phyloP scores from a whole-genome alignment of 2,329 filamentous ascomycete species.

The Pseudopithomyces maydicus region DNA sequence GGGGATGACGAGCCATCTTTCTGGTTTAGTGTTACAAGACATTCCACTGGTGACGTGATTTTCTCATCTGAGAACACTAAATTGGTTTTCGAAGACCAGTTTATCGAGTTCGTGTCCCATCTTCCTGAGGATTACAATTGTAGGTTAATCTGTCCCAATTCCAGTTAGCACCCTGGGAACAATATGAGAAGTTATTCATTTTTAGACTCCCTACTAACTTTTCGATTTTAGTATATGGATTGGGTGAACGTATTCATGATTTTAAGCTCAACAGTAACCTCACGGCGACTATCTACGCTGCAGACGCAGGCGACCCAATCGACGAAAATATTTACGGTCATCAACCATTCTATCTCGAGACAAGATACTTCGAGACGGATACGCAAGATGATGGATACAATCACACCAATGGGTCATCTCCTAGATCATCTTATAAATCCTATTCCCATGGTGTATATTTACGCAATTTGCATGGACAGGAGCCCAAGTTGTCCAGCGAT shows the following conservation, averaged over 20 bases:
- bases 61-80: conserved; percentile 69
- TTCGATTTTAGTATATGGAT: conserved; percentile 62
- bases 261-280: conserved; percentile 74
- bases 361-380: conserved; percentile 70
- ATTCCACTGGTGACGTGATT: conserved; percentile 66
- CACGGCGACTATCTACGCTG: conserved; percentile 70
- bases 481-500: conserved; percentile 67
- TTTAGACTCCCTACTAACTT: neutral
- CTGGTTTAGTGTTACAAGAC: conserved; percentile 60
- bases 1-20: conserved; percentile 65
- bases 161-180: too few relatives aligned
- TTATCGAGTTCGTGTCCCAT: conserved; percentile 71
- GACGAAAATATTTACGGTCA: conserved; percentile 74
- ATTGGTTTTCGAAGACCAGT: conserved; percentile 77
- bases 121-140: conserved; percentile 72
- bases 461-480: conserved; percentile 77
- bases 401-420: conserved; percentile 52
- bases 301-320: conserved; percentile 69
- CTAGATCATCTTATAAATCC: conserved; percentile 65
- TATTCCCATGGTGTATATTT: conserved; percentile 78
- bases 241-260: conserved; percentile 74
- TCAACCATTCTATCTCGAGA: conserved; percentile 81
- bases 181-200: too few relatives aligned
- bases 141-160: neutral
- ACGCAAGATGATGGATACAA: conserved; percentile 45